Evolutionary conservation across 495 filamentous ascomycete genomes (phyloP).

Genomic region (Hyaloscypha finlandica): DNA sequence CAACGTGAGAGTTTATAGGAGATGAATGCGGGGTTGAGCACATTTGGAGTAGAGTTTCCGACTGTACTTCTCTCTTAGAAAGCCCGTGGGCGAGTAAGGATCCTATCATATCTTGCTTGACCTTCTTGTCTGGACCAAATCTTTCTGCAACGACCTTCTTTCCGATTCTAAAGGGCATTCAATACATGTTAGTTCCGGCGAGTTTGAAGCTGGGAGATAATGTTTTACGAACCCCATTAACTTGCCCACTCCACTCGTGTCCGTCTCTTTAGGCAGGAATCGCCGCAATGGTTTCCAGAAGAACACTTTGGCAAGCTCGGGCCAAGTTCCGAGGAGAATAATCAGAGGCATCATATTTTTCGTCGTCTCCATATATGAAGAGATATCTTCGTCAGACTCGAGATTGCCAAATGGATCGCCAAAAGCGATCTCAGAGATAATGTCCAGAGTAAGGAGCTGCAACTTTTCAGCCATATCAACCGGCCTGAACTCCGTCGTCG

Average conservation of each 20-base stretch:
- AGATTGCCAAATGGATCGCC: constrained; percentile 40
- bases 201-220: background rate
- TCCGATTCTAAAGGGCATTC: constrained; percentile 33
- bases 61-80: constrained; percentile 38
- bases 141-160: constrained; percentile 41
- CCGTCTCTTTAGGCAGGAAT: constrained; percentile 52
- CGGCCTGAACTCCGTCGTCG: constrained; percentile 33
- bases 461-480: constrained; percentile 46
- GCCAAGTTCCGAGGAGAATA: constrained; percentile 16
- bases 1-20: background rate
- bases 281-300: constrained; percentile 54
- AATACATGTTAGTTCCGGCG: background rate
- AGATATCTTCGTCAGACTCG: constrained; percentile 3
- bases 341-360: constrained; percentile 5
- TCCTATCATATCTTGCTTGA: constrained; percentile 41
- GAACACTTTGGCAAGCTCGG: constrained; percentile 45
- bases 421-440: constrained; percentile 49
- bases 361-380: background rate
- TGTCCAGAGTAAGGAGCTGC: constrained; percentile 52
- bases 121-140: constrained; percentile 23
- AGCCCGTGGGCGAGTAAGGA: constrained; percentile 48
- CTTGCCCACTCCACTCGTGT: constrained; percentile 53
- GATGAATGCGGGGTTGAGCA: constrained; percentile 25
- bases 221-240: constrained; percentile 40
- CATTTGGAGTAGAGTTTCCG: constrained; percentile 45